These are phyloP conservation scores for Cyclotella kingstonii DNA, from an alignment of 108 stramenopile species.

Conservation along the genomic window DNA sequence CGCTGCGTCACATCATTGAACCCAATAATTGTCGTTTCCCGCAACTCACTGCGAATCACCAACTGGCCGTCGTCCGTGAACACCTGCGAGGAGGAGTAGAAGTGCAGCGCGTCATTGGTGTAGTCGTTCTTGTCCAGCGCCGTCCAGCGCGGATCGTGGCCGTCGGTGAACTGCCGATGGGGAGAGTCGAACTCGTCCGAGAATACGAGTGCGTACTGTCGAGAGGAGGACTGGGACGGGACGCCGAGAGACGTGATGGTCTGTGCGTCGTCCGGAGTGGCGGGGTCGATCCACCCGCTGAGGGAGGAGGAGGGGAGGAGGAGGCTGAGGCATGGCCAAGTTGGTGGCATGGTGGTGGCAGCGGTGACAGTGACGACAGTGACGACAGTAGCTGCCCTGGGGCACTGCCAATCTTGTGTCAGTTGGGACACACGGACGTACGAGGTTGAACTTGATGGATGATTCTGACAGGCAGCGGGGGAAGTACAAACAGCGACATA, in stretches of 20 bases:
- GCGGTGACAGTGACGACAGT: no score
- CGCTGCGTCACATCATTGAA: conserved; percentile 73
- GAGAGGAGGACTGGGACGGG: conserved; percentile 38
- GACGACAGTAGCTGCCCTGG: no score
- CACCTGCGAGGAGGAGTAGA: conserved; percentile 80
- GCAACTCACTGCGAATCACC: conserved; percentile 77
- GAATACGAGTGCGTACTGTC: conserved; percentile 78
- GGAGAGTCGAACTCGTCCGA: conserved; percentile 91
- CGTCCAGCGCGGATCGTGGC: conserved; percentile 94
- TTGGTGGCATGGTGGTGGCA: no score
- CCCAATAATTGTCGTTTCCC: conserved; percentile 78
- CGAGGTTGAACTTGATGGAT: no score
- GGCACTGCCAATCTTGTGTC: no score
- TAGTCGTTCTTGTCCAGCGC: conserved; percentile 97
- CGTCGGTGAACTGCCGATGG: conserved; percentile 85
- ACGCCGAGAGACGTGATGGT: conserved; percentile 17
- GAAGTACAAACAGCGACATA: no score
- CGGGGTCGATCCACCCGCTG: conserved; percentile 93
- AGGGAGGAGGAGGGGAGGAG: neutral
- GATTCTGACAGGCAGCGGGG: no score
- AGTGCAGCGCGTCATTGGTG: conserved; percentile 94
- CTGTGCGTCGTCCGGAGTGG: conserved; percentile 73
- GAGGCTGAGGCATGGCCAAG: no score
- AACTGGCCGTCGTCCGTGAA: conserved; percentile 78
- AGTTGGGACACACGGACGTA: no score